Conservation (phyloP, 1,284 basidiomycete genomes). For the Cutaneotrichosporon sp. region DNA sequence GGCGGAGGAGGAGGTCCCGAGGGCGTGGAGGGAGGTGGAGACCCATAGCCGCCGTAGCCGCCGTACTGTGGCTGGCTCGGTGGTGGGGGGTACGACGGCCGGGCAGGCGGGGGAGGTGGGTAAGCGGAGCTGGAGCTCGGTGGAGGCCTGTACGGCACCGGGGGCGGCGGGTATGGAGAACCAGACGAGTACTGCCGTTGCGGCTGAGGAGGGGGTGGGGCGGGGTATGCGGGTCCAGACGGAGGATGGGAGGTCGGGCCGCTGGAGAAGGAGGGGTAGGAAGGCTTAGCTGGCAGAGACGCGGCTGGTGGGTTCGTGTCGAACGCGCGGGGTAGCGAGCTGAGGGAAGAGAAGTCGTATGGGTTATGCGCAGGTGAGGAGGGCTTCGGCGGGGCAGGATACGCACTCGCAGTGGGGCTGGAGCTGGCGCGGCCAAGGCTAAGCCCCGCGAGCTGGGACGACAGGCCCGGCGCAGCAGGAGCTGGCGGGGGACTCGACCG, state of each 20-base stretch:
- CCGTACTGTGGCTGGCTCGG: conserved; percentile 4
- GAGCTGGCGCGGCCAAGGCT: too few species aligned
- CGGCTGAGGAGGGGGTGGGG: conserved; percentile 25
- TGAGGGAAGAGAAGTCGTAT: conserved; percentile 39
- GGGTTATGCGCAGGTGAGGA: conserved; percentile 20
- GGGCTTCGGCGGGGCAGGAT: conserved; percentile 5
- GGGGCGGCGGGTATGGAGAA: conserved; percentile 18
- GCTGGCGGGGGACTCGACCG: conserved; percentile 11
- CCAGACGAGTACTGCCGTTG: conserved; percentile 16
- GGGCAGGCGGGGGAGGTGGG: conserved; percentile 6
- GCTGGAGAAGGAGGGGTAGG: conserved; percentile 50
- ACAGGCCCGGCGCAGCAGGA: conserved; percentile 21
- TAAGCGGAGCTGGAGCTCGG: conserved; percentile 11
- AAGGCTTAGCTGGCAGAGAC: conserved; percentile 12
- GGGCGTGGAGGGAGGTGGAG: too few species aligned
- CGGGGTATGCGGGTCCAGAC: conserved; percentile 6
- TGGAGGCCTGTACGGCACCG: conserved; percentile 20
- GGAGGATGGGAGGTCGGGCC: conserved; percentile 19
- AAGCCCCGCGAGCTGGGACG: conserved; percentile 33
- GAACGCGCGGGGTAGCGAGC: conserved; percentile 32
- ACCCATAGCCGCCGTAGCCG: neutral
- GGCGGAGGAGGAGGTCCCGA: conserved; percentile 1
- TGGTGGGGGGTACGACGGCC: conserved; percentile 9
- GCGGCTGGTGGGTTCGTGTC: conserved; percentile 4
- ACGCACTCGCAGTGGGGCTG: too few species aligned